Percentiles rank a stretch among this genome's conserved stretches.
Conservation (phyloP, 1,284 basidiomycete species). For the Phylloporus sp. region DNA sequence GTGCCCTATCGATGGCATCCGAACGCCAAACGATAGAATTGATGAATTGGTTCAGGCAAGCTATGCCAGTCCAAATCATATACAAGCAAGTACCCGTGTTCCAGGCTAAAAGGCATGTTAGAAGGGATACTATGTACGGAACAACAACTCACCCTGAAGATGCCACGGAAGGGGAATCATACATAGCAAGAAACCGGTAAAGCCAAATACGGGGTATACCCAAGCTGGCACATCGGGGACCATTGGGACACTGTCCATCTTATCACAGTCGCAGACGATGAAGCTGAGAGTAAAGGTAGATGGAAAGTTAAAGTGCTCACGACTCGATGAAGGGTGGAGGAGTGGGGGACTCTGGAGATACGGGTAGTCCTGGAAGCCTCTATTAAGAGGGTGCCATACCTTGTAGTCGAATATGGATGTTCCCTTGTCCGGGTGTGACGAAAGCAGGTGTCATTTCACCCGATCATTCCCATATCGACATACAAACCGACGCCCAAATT, state of each 20-base stretch:
- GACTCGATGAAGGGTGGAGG: neutral
- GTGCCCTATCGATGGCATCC: conserved; percentile 46
- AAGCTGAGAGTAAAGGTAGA: conserved; percentile 9
- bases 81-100: conserved; percentile 62
- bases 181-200: conserved; percentile 40
- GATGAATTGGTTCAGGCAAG: conserved; percentile 53
- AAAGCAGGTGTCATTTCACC: conserved; percentile 10
- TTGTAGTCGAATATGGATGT: conserved; percentile 39
- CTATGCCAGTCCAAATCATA: conserved; percentile 59
- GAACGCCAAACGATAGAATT: conserved; percentile 63
- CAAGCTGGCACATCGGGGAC: conserved; percentile 27
- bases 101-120: conserved; percentile 39
- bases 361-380: neutral
- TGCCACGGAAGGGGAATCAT: conserved; percentile 51
- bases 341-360: conserved; percentile 5
- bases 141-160: conserved; percentile 39
- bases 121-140: neutral
- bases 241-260: conserved; percentile 10
- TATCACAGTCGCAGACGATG: conserved; percentile 30
- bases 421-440: conserved; percentile 38
- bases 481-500: conserved; percentile 28
- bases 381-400: conserved; percentile 30
- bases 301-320: conserved; percentile 13
- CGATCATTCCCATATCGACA: conserved; percentile 29
- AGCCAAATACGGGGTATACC: conserved; percentile 40